Conservation (phyloP, 352 stramenopile genomes). For the Phytophthora aleatoria region DNA sequence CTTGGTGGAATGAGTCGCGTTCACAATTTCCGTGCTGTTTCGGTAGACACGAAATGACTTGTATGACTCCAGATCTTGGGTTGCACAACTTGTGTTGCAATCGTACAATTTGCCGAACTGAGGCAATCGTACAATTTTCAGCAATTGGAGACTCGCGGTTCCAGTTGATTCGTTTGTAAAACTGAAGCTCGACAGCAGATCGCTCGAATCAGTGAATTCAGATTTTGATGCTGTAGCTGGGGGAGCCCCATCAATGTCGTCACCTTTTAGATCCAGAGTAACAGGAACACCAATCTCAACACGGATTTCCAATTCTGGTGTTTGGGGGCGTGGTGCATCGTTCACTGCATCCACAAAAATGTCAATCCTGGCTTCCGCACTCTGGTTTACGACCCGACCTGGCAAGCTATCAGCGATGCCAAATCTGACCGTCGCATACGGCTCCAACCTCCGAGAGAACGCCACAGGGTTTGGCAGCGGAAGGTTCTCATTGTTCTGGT, state of each 20-base stretch:
- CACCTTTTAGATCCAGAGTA: constrained; percentile 41
- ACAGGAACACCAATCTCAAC: constrained; percentile 29
- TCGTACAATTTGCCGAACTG: constrained; percentile 65
- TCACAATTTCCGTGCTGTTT: constrained; percentile 19
- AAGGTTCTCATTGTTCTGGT: constrained; percentile 59
- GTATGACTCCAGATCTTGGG: constrained; percentile 1
- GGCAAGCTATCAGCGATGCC: constrained; percentile 38
- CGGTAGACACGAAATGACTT: constrained; percentile 19
- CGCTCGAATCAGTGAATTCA: background rate
- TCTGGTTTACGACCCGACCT: constrained; percentile 39
- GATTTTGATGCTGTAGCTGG: background rate
- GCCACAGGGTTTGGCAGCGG: constrained; percentile 38
- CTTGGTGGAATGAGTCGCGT: constrained; percentile 47
- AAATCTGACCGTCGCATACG: constrained; percentile 45
- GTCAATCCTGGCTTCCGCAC: constrained; percentile 37
- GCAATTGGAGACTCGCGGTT: constrained; percentile 19
- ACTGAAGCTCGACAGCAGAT: constrained; percentile 25
- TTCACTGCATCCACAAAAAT: constrained; percentile 65
- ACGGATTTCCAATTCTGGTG: constrained; percentile 24
- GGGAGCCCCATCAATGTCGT: constrained; percentile 43
- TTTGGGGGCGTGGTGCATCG: constrained; percentile 39
- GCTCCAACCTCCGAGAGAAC: constrained; percentile 38
- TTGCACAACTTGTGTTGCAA: constrained; percentile 35
- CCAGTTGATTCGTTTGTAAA: constrained; percentile 17
- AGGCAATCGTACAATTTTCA: constrained; percentile 54